Evolutionary conservation across 805 yeast species (phyloP).

Genomic region (Cyberlindnera euphorbiae): DNA sequence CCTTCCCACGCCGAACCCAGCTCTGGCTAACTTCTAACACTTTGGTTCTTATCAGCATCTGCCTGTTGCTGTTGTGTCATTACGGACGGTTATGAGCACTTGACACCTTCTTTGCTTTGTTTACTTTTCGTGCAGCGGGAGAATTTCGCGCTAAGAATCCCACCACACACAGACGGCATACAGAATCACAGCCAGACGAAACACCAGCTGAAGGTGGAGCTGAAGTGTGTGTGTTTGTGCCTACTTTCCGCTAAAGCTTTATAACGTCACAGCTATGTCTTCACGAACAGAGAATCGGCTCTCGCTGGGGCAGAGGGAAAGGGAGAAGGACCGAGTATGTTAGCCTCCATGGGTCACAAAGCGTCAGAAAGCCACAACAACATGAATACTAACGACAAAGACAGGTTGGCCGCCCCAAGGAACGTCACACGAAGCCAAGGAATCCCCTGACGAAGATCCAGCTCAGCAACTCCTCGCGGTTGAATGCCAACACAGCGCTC

Average conservation of each 20-base stretch:
- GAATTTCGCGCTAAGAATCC: too few species aligned
- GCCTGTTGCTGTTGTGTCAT: too few species aligned
- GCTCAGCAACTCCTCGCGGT: conserved; percentile 14
- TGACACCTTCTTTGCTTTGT: too few species aligned
- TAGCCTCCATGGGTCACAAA: background rate
- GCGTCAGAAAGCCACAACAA: background rate
- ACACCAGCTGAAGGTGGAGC: background rate
- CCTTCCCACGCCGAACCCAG: too few species aligned
- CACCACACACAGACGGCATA: too few species aligned
- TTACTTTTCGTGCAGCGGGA: too few species aligned
- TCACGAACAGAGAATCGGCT: conserved; percentile 1
- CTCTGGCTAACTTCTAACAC: too few species aligned
- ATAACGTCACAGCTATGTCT: too few species aligned
- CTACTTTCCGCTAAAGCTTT: background rate
- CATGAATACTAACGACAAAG: background rate
- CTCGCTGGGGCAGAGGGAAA: conserved; percentile 7
- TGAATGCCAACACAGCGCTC: conserved; percentile 8
- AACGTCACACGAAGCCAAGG: conserved; percentile 11
- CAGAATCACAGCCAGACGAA: too few species aligned
- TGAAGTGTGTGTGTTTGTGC: background rate
- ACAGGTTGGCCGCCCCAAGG: conserved; percentile 12
- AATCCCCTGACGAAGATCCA: conserved; percentile 26
- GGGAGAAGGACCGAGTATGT: conserved; percentile 11
- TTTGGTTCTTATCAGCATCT: too few species aligned
- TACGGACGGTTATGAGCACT: too few species aligned